Conservation (phyloP, 176 grass and related monocot genomes). For the Melocanna baccifera region DNA sequence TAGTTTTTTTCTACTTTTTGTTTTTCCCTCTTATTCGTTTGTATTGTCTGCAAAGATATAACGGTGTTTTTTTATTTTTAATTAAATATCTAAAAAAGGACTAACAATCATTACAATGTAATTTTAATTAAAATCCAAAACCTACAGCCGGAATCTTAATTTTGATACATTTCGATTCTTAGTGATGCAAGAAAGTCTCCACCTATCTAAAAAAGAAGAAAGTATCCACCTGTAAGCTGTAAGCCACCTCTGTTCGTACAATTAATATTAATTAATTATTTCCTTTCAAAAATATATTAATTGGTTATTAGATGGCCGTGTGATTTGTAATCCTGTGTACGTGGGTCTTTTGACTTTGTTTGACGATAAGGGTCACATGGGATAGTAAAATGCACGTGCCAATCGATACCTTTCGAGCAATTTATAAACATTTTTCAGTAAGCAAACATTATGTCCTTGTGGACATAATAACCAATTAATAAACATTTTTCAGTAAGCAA, state of each 20-base stretch:
- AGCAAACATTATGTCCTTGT: neutral
- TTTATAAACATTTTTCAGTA: neutral
- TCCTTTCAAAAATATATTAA: too few species aligned
- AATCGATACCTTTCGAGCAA: neutral
- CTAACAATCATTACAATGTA: too few species aligned
- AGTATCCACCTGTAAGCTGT: too few species aligned
- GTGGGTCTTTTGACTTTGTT: neutral
- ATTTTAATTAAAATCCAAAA: too few species aligned
- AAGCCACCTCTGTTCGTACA: neutral
- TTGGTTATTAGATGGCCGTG: neutral
- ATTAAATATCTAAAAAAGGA: too few species aligned
- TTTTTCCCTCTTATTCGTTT: too few species aligned
- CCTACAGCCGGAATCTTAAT: neutral
- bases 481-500: neutral
- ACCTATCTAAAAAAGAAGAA: too few species aligned
- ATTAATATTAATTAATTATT: too few species aligned
- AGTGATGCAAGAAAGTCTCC: neutral
- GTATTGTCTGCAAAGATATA: too few species aligned
- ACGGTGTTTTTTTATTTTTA: too few species aligned
- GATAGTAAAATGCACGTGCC: neutral
- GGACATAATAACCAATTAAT: too few species aligned
- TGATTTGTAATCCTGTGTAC: neutral
- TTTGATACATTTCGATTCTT: neutral
- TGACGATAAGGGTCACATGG: neutral
- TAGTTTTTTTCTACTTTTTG: too few species aligned